Evolutionary conservation across 768 basidiomycete genomes (phyloP).

Genomic region (Suillus cothurnatus): DNA sequence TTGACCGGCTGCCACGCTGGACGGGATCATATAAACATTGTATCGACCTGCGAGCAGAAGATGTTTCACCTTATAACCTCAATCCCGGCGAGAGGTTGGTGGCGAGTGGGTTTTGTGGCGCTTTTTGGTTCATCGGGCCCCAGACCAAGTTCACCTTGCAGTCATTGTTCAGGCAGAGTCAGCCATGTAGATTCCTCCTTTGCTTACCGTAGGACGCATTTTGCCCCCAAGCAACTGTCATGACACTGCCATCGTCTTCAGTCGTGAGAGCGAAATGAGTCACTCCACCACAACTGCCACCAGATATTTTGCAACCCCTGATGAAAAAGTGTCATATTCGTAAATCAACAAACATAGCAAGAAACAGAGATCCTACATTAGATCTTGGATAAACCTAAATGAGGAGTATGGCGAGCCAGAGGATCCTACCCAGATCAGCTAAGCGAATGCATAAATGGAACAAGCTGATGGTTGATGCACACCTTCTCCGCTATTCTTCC

Average conservation of each 20-base stretch:
- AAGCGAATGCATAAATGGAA: constrained; percentile 7
- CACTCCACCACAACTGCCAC: constrained; percentile 79
- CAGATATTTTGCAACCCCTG: constrained; percentile 78
- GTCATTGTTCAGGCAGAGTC: constrained; percentile 6
- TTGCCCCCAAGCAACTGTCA: constrained; percentile 88
- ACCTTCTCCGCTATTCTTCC: constrained; percentile 97
- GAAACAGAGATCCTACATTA: constrained; percentile 54
- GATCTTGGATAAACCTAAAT: constrained; percentile 85
- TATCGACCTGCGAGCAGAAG: constrained; percentile 6
- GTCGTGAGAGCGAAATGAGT: constrained; percentile 82
- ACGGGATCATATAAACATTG: constrained; percentile 6
- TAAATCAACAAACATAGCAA: background rate
- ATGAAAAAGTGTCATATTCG: constrained; percentile 9
- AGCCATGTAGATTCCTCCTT: background rate
- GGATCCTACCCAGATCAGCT: constrained; percentile 64
- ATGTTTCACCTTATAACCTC: constrained; percentile 72
- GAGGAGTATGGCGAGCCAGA: constrained; percentile 85
- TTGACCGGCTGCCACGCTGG: constrained; percentile 81
- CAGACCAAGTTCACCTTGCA: constrained; percentile 74
- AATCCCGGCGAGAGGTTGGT: constrained; percentile 72
- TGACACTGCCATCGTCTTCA: constrained; percentile 72
- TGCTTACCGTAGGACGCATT: constrained; percentile 77
- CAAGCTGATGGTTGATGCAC: constrained; percentile 13
- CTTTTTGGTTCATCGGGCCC: constrained; percentile 84
- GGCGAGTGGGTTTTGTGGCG: constrained; percentile 77